Evolutionary conservation across 192 early-diverging fungal genomes (phyloP), one percentile per base, ranked within the genome.

Genomic region (Coemansia sp.): DNA sequence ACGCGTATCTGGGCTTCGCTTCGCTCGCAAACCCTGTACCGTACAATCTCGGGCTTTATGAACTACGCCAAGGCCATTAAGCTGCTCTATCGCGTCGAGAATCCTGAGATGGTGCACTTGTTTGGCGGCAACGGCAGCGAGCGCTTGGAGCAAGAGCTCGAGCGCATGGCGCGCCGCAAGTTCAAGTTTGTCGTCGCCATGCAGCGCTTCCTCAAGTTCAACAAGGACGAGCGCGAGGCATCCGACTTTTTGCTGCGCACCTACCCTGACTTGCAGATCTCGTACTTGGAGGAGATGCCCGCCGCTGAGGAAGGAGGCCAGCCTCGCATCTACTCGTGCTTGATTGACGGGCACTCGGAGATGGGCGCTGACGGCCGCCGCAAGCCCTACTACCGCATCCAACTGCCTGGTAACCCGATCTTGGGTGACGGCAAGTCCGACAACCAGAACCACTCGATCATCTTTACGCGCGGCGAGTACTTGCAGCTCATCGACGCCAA

Each of bases 401-500:
- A 90, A 58, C 78, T 94, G 10, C 93, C 93, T 2, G 93, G 93
- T 9, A 91, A 92, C 73, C 92, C 94, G 4, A 94, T 95, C 67
- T 78, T 95, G n/a, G 94, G 94, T 26, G 93, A 95, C 73, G 94
- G 94, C 49, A 95, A 95, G 82, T 91, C 92, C 0, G 93, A 93
- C 76, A 95, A 95, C 75, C 94, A 94, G 82, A 94, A 93, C 76
- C 92, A 94, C 68, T 86, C 91, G 19, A 86, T 95, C 46, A 88
- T 94, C 38, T 95, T 92, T 61, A 88, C 88, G 44, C 93, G 94
- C 44, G 94, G 94, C 40, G 94, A 95, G 84, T 94, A 93, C 57
- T 35, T 95, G 40, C 92, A 95, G 73, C 76, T 94, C 10, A 87
- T 95, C 32, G 94, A 95, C 66, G 94, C 94, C 19, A 95, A 95